These are phyloP conservation scores for Cnidoscolus chayamansa DNA, from an alignment of 441 rosid genomes.

Conservation along the genomic window DNA sequence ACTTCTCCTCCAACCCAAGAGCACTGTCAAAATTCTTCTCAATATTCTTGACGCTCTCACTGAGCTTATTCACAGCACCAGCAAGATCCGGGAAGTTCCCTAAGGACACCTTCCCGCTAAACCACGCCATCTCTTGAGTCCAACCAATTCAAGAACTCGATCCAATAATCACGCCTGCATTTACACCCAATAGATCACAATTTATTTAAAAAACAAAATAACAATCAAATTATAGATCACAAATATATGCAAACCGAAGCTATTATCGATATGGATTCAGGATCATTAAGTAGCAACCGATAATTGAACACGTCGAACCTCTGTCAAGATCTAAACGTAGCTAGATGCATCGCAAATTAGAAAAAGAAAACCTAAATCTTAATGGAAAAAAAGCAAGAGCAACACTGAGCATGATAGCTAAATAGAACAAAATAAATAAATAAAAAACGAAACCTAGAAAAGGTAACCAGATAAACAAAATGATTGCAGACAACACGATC, in stretches of 20 bases:
- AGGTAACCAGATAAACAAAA: background rate
- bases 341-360: background rate
- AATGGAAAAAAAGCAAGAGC: background rate
- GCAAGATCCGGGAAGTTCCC: slow-evolving; percentile 95
- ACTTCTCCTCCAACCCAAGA: slow-evolving; percentile 81
- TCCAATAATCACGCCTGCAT: slow-evolving; percentile 34
- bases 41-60: slow-evolving; percentile 96
- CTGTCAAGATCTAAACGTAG: background rate
- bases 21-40: slow-evolving; percentile 96
- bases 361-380: background rate
- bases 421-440: background rate
- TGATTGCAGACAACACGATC: background rate
- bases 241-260: background rate
- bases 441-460: too few relatives aligned
- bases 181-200: background rate
- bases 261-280: background rate
- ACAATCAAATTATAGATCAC: slow-evolving; percentile 7
- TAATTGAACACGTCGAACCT: background rate
- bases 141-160: slow-evolving; percentile 16
- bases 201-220: background rate
- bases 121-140: slow-evolving; percentile 77
- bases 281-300: background rate
- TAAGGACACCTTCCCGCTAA: slow-evolving; percentile 77
- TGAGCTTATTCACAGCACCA: slow-evolving; percentile 94
- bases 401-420: background rate